Evolutionary conservation across 2,329 filamentous ascomycete genomes (phyloP).

Genomic region (Paraconiothyrium brasiliense): DNA sequence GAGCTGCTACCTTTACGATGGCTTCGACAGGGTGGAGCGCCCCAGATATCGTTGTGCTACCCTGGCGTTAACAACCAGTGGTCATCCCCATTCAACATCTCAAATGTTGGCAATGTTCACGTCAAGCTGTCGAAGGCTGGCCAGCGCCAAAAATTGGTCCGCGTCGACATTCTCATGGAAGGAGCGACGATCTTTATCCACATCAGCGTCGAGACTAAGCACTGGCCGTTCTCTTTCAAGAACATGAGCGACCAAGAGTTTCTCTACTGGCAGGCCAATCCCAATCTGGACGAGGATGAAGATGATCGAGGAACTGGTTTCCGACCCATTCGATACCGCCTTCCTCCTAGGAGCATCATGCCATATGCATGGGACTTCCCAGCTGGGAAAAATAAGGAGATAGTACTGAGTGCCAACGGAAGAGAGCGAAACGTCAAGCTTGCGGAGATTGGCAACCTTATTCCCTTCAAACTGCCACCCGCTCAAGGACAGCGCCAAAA

Average conservation of each 20-base stretch:
- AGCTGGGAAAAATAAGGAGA: constrained; percentile 93
- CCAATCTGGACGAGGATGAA: constrained; percentile 91
- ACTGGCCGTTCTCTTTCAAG: constrained; percentile 98
- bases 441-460: constrained; percentile 93
- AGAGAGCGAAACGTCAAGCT: constrained; percentile 93
- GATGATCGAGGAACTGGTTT: constrained; percentile 83
- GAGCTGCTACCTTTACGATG: constrained; percentile 88
- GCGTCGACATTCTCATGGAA: constrained; percentile 91
- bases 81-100: constrained; percentile 98
- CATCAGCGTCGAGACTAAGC: constrained; percentile 87
- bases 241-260: constrained; percentile 98
- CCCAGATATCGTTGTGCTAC: constrained; percentile 92
- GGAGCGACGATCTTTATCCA: constrained; percentile 93
- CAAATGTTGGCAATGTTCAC: constrained; percentile 89
- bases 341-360: constrained; percentile 97
- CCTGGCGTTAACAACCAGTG: constrained; percentile 95
- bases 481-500: constrained; percentile 73
- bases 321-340: constrained; percentile 89
- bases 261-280: constrained; percentile 94
- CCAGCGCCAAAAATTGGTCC: constrained; percentile 86
- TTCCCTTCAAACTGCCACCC: constrained; percentile 89
- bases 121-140: constrained; percentile 92
- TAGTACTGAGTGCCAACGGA: constrained; percentile 80
- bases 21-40: constrained; percentile 81
- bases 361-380: constrained; percentile 99